Evolutionary conservation across 331 rosid genomes (phyloP), one percentile per base, ranked within the genome.

Genomic region (Dryas integrifolia): DNA sequence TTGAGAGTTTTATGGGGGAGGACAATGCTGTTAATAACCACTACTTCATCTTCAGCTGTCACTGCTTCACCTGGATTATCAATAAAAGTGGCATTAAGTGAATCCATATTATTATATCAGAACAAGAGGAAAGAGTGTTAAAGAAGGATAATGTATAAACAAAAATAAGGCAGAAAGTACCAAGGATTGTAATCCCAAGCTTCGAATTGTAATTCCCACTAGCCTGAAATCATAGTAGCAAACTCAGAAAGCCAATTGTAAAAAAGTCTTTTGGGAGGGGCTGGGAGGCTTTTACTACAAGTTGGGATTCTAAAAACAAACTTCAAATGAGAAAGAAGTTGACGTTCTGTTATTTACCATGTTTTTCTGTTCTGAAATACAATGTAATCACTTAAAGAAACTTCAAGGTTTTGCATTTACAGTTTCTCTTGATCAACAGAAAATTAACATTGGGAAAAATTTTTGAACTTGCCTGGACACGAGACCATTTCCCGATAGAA

Each of bases 1-100:
- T 91, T 94, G 83, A 94, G 88, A 26, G 97, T 89, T 81, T 94
- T 94, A 60, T 94, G 83, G 30, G 97, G 98, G 66, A 94, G 97
- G 76, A 91, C 92, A 59, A 91, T 86, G 87, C 98, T 89, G 75
- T 87, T 91, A 44, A 85, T 84, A 61, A 94, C 92, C 80, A 91
- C 97, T 0, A 94, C 96, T 80, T 94, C 98, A 71, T 94, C 98
- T 82, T 94, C 98, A 58, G 91, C 97, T 0, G 62, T 73, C 53
- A 89, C 98, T 63, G 95, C 89, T 83, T 94, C 96, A 76, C 97
- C 98, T 94, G 90, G 55, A 81, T 55, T 58, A 70, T 72, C 4
- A 60, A 35, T 8, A 76, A 75, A 51, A 26, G 41, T 18, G 73
- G 71, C 57, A 59, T 5, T 59, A 80, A 55, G 57, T 55, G 39